Base-by-base conservation (phyloP, 1,284 basidiomycete species). In the Phenoliferia sp. region DNA sequence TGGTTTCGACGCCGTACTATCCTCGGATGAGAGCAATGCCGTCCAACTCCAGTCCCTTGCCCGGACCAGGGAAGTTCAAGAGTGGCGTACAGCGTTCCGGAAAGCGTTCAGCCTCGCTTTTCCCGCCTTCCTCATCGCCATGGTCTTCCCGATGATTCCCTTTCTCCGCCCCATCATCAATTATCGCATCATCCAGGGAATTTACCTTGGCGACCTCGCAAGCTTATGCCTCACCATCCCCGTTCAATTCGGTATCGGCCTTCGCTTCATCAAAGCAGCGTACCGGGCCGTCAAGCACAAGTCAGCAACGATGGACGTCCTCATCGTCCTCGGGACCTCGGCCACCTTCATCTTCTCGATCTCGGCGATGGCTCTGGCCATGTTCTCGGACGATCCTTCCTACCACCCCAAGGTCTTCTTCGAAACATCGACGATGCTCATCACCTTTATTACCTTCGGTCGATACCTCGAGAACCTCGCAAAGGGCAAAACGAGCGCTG, bases 341-440 rank as follows among this genome's bases (percentile, higher is more conserved):
- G 88, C 94, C 0, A 91, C 96, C 7, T 99, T 96, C 79, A 82
- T 87, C 72, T 99, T 97, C 80, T 98, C 94, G 3, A 75, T 93
- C 48, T 80, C 85, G 61, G 86, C 98, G 83, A 71, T 90, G 73
- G 82, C 83, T 58, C 87, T 88, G 39, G 82, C 86, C 29, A 86
- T 89, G 80, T 65, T 73, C 28, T 85, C 86, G 75, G 77, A 81
- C 3, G 84, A 86, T 48, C 83, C 86, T 0, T 84, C 85, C 64
- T 90, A 85, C 77, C 87, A 85, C 44, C 95, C 96, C 0, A 86
- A 90, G 77, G 87, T 94, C 35, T 99, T 98, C 82, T 99, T 99
- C 81, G 96, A 99, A 81, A 99, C 96, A 1, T 94, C 91, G 75
- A 96, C 94, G 22, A 99, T 99, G 96, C 83, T 99, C 66, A 90